A percentile compares a stretch with the other conserved stretches of the same genome.
Evolutionary conservation across 768 basidiomycete genomes (phyloP).

Genomic region (Lepiota brunneoincarnata): DNA sequence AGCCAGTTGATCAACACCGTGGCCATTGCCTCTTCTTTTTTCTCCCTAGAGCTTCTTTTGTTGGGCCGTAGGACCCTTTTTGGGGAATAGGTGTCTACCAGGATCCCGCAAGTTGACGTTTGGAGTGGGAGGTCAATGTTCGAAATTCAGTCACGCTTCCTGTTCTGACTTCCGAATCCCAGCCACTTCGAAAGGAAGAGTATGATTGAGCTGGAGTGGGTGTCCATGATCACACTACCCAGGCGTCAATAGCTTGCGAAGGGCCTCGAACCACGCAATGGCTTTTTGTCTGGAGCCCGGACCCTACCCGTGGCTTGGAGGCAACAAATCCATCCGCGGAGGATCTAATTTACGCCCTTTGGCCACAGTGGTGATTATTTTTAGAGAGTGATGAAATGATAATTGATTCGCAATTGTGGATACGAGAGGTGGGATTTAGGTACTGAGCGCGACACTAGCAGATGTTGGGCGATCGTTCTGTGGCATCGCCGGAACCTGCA

Average conservation of each 20-base stretch:
- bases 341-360: no score
- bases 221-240: not conserved
- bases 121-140: not conserved
- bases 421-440: not conserved
- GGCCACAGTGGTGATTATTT: not conserved
- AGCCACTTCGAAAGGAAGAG: no score
- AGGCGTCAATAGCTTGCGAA: not conserved
- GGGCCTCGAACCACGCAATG: no score
- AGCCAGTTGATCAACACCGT: constrained; percentile 1
- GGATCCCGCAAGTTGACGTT: not conserved
- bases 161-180: not conserved
- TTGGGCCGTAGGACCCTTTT: not conserved
- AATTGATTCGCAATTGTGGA: constrained; percentile 1
- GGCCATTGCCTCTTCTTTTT: not conserved
- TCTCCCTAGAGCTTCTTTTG: constrained; percentile 1
- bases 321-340: no score
- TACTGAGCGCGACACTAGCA: not conserved
- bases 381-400: not conserved
- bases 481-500: no score
- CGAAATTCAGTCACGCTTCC: no score
- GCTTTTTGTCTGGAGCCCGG: not conserved
- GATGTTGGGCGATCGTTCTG: not conserved
- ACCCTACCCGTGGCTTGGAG: not conserved
- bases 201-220: not conserved
- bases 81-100: not conserved